Base-by-base conservation (phyloP, 305 asterid genomes). In the Fraxinus xanthoxyloides region DNA sequence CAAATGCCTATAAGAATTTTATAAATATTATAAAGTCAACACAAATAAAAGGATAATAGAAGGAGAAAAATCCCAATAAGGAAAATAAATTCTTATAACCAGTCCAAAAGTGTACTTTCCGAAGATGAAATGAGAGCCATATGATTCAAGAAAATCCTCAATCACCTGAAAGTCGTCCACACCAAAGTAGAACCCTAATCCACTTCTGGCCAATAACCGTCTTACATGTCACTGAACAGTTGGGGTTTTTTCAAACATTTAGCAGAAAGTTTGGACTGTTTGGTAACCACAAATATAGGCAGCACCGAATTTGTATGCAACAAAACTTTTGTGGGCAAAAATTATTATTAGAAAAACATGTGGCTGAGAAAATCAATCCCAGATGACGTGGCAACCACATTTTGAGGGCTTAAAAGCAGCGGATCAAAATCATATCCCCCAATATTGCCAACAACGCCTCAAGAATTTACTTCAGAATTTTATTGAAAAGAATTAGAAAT, bases 361-460 rank as follows among this genome's bases (percentile, higher is more conserved):
- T 93, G 97, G 95, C 89, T 91, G 86, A 87, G 91, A 91, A 89
- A 79, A 79, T 87, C 72, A 79, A 81, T 34, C 77, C 75, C 76
- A 21, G 81, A n/a, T 90, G 91, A 90, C 90, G 90, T 90, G 95
- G 89, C 95, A 87, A 78, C 90, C 91, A 85, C 88, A 77, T 86
- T 85, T 77, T 81, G 79, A 70, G 73, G 84, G 74, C 72, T 69
- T 69, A 36, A 35, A 61, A 21, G 54, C 61, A 24, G 34, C 28
- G 83, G 82, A 89, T 90, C 91, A 83, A 91, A 90, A 87, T 83
- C 89, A 35, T 61, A 84, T 82, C 75, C 61, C 70, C 35, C 73
- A 75, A 81, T 79, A 24, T 65, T 89, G 92, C 94, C 94, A 92
- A 89, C 96, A 69, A 83, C 83, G 88, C 88, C 85, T 80, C 77